A percentile compares a stretch with the other conserved stretches of the same genome.
These are phyloP conservation scores for Rhodosporidiobolus odoratus DNA, from an alignment of 768 basidiomycete genomes.

Conservation along the genomic window DNA sequence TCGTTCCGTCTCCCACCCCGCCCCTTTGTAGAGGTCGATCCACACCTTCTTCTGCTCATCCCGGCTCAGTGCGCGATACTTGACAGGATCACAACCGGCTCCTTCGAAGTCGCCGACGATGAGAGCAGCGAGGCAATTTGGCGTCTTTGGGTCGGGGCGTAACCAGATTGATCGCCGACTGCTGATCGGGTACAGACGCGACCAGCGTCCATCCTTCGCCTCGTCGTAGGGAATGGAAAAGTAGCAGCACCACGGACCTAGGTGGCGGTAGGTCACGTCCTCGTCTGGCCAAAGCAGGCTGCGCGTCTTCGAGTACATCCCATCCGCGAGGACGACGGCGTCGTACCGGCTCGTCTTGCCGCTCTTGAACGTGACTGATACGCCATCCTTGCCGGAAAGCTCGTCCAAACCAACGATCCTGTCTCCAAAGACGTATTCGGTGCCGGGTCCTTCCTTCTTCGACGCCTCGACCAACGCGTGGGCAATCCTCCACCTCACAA, in stretches of 20 bases:
- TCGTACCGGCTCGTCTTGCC: neutral
- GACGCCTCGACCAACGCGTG: neutral
- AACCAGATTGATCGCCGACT: neutral
- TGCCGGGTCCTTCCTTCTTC: neutral
- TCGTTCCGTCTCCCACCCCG: conserved; percentile 37
- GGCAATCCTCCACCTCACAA: neutral
- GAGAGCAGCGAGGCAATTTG: neutral
- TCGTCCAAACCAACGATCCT: neutral
- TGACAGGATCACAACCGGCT: no score
- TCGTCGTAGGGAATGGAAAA: neutral
- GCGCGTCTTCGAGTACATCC: neutral
- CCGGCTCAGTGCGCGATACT: neutral
- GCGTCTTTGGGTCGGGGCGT: neutral
- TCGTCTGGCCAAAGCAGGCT: neutral
- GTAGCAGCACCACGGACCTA: neutral
- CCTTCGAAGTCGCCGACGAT: no score
- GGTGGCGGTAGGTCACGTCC: neutral
- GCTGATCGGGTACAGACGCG: neutral
- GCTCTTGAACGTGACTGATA: neutral
- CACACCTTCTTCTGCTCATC: conserved; percentile 24
- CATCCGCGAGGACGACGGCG: conserved; percentile 7
- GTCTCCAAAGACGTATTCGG: conserved; percentile 6
- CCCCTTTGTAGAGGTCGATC: conserved; percentile 18
- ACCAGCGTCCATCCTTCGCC: neutral
- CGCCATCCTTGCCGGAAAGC: neutral